Evolutionary conservation across 257 asterid genomes (phyloP), one percentile per base, ranked within the genome.

Genomic region (Solanum microdontum): DNA sequence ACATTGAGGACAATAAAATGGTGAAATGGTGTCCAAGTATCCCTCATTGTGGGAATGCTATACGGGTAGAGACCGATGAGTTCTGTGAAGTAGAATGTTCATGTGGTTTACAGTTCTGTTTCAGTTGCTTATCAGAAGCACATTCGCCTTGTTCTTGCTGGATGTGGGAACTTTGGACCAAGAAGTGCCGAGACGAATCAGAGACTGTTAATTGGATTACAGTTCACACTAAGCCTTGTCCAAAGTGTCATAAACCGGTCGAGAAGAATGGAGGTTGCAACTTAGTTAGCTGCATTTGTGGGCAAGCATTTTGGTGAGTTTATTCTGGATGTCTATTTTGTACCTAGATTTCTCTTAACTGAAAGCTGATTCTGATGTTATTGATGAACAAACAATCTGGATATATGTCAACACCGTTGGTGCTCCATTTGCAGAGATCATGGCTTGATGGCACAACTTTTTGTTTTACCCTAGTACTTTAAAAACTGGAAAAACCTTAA

Each of bases 31-130:
- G 99, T 88, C 99, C 99, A 23, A 97, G 99, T 85, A 83, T 89
- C 76, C 99, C 99, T n/a, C 99, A 97, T 88, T 97, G 99, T 92
- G 99, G 99, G 88, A 96, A 94, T 85, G 99, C 99, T 37, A 95
- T 97, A 87, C 92, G 99, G 73, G 94, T 97, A 15, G 98, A 97
- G 89, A 90, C 89, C 60, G 98, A 96, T 89, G 98, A 92, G 85
- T 90, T 93, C 77, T 96, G 98, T 75, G 99, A 97, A 93, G 98
- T 97, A 43, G 98, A 97, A 89, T 97, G 99, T 84, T 95, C 98
- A 33, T 97, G 99, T 89, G 98, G 99, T 82, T 68, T 91, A 66
- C 99, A 97, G 91, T 97, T 97, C 88, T 97, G 99, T 89, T 97
- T 97, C 93, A 92, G 94, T 91, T 97, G 99, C 86, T 91, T 91